Evolutionary conservation across 306 rosid genomes (phyloP).

Genomic region (Rosa chinensis): DNA sequence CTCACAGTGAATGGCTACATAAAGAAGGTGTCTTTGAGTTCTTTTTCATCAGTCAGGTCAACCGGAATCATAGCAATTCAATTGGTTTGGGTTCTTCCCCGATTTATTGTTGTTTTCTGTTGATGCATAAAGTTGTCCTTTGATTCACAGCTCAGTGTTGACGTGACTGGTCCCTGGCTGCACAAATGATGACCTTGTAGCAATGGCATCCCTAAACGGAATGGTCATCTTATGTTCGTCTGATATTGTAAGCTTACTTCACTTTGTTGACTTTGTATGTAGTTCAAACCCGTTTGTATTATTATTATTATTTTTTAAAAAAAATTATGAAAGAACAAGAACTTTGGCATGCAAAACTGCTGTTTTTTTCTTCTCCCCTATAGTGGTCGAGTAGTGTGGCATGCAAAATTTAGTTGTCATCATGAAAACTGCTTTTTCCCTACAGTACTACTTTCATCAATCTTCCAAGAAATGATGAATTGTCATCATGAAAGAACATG

Average conservation of each 20-base stretch:
- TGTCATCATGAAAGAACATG: background rate
- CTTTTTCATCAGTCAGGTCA: slow-evolving; percentile 86
- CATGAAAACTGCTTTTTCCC: background rate
- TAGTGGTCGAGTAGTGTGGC: background rate
- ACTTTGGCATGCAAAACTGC: background rate
- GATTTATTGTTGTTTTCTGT: slow-evolving; percentile 19
- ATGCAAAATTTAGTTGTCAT: background rate
- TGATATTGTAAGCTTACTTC: slow-evolving; percentile 60
- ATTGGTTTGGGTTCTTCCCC: slow-evolving; percentile 65
- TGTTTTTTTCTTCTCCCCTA: background rate
- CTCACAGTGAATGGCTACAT: slow-evolving; percentile 90
- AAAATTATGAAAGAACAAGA: background rate
- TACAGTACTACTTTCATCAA: background rate
- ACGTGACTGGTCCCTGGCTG: slow-evolving; percentile 80
- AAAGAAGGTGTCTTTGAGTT: slow-evolving; percentile 88
- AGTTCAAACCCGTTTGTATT: background rate
- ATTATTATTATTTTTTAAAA: background rate
- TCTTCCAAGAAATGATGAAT: background rate
- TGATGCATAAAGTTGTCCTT: slow-evolving; percentile 23
- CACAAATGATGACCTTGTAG: slow-evolving; percentile 86
- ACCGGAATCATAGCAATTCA: slow-evolving; percentile 98
- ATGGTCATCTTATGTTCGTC: slow-evolving; percentile 78
- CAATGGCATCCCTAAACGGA: slow-evolving; percentile 97
- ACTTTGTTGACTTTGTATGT: background rate
- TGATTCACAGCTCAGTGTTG: slow-evolving; percentile 29